Percentiles rank a stretch among this genome's conserved stretches.
phyloP scores from a whole-genome alignment of 208 protist genomes.

The Vickermania ingenoplastis region DNA sequence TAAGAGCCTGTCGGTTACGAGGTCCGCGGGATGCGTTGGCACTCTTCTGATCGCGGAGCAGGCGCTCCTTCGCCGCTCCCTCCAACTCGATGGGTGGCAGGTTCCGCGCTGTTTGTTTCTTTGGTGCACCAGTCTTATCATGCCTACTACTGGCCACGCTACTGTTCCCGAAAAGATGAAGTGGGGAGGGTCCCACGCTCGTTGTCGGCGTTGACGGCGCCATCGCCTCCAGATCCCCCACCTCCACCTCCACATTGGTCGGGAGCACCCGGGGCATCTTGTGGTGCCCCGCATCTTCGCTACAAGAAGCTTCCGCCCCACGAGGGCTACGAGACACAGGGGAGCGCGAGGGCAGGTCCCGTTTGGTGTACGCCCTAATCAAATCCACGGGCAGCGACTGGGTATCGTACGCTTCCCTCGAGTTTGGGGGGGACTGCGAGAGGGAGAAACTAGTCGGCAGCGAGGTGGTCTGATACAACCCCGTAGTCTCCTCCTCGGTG shows the following conservation, averaged over 20 bases:
- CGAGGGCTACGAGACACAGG: no score
- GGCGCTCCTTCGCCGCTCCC: no score
- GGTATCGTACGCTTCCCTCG: constrained; percentile 29
- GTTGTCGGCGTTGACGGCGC: not conserved
- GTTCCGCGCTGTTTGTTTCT: not conserved
- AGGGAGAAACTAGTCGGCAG: constrained; percentile 44
- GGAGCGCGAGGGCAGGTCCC: no score
- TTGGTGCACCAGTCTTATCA: constrained; percentile 1
- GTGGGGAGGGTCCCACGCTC: not conserved
- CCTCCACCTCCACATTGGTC: not conserved
- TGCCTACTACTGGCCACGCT: not conserved
- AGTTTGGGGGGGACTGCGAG: constrained; percentile 11
- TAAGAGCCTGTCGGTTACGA: not conserved
- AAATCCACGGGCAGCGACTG: constrained; percentile 61
- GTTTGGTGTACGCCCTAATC: no score
- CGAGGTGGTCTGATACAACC: constrained; percentile 43
- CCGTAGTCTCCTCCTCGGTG: constrained; percentile 1
- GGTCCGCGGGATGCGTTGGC: no score
- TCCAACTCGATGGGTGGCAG: not conserved
- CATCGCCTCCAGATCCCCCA: no score
- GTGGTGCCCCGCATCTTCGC: not conserved
- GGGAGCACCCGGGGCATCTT: not conserved
- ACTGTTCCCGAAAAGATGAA: not conserved
- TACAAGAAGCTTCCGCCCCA: no score
- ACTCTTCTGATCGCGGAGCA: no score